Base-by-base conservation (phyloP, 306 rosid genomes). In the Alnus glutinosa region DNA sequence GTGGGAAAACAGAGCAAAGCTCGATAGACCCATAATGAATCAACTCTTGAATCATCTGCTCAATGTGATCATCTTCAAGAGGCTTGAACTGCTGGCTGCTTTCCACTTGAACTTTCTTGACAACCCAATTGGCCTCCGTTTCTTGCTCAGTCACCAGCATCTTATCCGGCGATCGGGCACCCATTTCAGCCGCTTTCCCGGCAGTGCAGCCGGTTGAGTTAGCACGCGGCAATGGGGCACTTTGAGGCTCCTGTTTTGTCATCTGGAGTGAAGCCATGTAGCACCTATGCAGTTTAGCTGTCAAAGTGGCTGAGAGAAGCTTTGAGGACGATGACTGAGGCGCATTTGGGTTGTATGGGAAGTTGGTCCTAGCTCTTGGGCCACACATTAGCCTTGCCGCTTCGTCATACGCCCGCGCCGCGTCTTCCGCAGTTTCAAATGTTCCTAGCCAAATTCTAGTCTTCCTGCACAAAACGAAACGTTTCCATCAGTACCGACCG, bases 361-460 rank as follows among this genome's bases (percentile, higher is more conserved):
- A 95, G 77, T 95, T 95, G 10, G 98, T 95, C 47, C 97, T 81
- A 0, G 98, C 94, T 52, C 97, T 95, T 0, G 91, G 87, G 0
- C 98, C 97, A 44, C 98, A 89, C 98, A 95, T 95, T 55, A 95
- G 86, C 80, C 98, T 88, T 1, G 98, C 98, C 7, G 98, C 98
- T 77, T 92, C 98, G 55, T 95, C 98, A 19, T 95, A 95, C 0
- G 98, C 98, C 42, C 90, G 80, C 0, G 98, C 98, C 0, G 98
- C 98, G 78, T 95, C 98, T 30, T 95, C 98, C 2, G 98, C 98
- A 0, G 98, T 95, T 81, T 92, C 98, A 62, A 95, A 95, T 0
- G 98, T 95, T 5, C 98, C 98, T 0, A 95, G 87, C 98, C 98
- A 95, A 74, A 95, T 92, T 72, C 98, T 90, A 19, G 98, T 95